Evolutionary conservation across 768 basidiomycete genomes (phyloP).

Genomic region (Psilocybe sp.): DNA sequence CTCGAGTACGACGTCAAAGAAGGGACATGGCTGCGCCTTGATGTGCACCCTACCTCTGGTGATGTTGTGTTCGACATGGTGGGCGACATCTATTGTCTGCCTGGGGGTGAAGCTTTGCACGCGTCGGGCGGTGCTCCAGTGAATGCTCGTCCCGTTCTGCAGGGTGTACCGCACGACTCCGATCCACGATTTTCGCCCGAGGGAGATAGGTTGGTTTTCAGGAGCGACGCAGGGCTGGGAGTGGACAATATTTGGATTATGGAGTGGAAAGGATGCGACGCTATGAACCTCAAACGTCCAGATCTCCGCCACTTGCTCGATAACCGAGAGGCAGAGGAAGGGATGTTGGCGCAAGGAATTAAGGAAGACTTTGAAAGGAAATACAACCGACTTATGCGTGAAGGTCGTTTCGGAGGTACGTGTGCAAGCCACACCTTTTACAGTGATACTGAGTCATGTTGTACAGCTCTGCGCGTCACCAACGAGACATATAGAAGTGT

Average conservation of each 20-base stretch:
- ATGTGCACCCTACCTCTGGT: conserved; percentile 66
- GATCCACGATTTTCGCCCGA: conserved; percentile 73
- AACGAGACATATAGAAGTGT: conserved; percentile 77
- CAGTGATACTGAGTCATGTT: neutral
- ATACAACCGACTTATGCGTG: conserved; percentile 46
- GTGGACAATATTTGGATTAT: conserved; percentile 75
- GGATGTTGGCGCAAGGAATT: conserved; percentile 44
- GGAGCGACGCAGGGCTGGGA: conserved; percentile 70
- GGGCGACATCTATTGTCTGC: conserved; percentile 72
- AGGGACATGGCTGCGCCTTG: conserved; percentile 75
- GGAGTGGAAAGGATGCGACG: conserved; percentile 63
- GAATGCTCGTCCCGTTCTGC: conserved; percentile 55
- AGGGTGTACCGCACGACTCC: conserved; percentile 66
- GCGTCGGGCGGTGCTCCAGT: conserved; percentile 15
- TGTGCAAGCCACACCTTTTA: neutral
- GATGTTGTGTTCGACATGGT: conserved; percentile 76
- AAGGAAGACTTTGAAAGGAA: conserved; percentile 49
- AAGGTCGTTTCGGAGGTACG: conserved; percentile 52
- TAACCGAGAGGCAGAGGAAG: conserved; percentile 40
- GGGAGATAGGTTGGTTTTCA: conserved; percentile 63
- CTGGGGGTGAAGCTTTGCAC: conserved; percentile 33
- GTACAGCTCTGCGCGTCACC: conserved; percentile 48
- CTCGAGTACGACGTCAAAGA: conserved; percentile 68
- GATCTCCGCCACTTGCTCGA: conserved; percentile 31
- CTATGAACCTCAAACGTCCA: conserved; percentile 46